These are phyloP conservation scores for Rhizophora mangle DNA, from an alignment of 345 rosid species.

Conservation along the genomic window DNA sequence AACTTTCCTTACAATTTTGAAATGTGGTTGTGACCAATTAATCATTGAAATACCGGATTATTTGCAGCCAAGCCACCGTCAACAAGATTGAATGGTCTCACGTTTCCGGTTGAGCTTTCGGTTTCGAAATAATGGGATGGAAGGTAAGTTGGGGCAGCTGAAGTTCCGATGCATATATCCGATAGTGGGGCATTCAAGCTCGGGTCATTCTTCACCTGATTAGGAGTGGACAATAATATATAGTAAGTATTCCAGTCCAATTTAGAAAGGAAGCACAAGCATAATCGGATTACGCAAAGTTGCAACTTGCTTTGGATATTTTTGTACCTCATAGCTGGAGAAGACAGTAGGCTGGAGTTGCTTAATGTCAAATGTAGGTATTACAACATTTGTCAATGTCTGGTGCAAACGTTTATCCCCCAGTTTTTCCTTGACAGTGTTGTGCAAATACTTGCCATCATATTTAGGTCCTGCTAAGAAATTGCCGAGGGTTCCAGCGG, in stretches of 20 bases:
- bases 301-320: no score
- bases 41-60: slow-evolving; percentile 39
- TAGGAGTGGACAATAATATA: no score
- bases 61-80: slow-evolving; percentile 85
- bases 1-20: background rate
- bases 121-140: slow-evolving; percentile 47
- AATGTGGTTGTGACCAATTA: background rate
- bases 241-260: background rate
- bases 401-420: slow-evolving; percentile 46
- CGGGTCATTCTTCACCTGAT: slow-evolving; percentile 34
- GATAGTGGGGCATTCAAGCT: slow-evolving; percentile 44
- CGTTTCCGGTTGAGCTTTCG: slow-evolving; percentile 27
- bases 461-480: slow-evolving; percentile 59
- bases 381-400: slow-evolving; percentile 67
- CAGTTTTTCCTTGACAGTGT: slow-evolving; percentile 38
- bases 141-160: slow-evolving; percentile 70
- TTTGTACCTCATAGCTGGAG: slow-evolving; percentile 48
- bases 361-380: slow-evolving; percentile 73
- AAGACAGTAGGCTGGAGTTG: slow-evolving; percentile 64
- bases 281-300: no score
- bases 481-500: slow-evolving; percentile 30
- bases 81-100: slow-evolving; percentile 51
- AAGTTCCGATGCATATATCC: slow-evolving; percentile 58
- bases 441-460: slow-evolving; percentile 50
- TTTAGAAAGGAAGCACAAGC: no score